Evolutionary conservation across 2,329 filamentous ascomycete species (phyloP), one percentile per base, ranked within the genome.

Genomic region (Epichloe baconii): DNA sequence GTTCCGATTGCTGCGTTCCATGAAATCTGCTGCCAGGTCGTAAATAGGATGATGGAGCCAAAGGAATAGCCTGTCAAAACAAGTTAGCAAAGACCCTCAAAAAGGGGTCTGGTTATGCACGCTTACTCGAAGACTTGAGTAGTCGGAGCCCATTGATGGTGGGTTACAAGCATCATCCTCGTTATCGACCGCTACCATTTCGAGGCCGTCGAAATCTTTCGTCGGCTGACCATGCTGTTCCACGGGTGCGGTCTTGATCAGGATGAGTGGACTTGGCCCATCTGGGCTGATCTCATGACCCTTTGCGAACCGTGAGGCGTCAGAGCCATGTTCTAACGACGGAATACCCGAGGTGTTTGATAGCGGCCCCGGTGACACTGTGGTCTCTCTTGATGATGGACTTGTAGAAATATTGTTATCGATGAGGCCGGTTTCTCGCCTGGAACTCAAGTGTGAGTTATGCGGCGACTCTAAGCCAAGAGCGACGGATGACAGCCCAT

Each of bases 1-100:
- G 81, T 64, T 97, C 91, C 3, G 91, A 97, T 64, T 91, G 86
- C 62, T 98, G 93, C 14, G 86, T 95, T 52, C 93, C 93, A 53
- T 80, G 78, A 63, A 96, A 98, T 60, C 80, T 86, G 68, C 88
- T 95, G 17, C 90, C 90, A 2, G 90, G 81, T 44, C 88, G 85
- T 51, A 98, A 74, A 65, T 84, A 94, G 0, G 88, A 93, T 0
- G 88, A 95, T 1, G 88, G 83, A n/a, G 86, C 82, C 50, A 82
- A 82, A 3, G 89, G 85, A 52, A 86, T 77, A 56, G 85, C 76
- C 85, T 90, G 51, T 7, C 15, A 44, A 44, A 7, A 35, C 10
- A 19, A 21, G 35, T 57, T 14, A 56, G 52, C 21, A n/a, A 23
- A 45, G 49, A n/a, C 36, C 52, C 23, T 51, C 26, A 34, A 21